Percentiles rank a stretch among this genome's conserved stretches.
Evolutionary conservation across 208 protist genomes (phyloP).

Genomic region (Leishmania aethiopica): DNA sequence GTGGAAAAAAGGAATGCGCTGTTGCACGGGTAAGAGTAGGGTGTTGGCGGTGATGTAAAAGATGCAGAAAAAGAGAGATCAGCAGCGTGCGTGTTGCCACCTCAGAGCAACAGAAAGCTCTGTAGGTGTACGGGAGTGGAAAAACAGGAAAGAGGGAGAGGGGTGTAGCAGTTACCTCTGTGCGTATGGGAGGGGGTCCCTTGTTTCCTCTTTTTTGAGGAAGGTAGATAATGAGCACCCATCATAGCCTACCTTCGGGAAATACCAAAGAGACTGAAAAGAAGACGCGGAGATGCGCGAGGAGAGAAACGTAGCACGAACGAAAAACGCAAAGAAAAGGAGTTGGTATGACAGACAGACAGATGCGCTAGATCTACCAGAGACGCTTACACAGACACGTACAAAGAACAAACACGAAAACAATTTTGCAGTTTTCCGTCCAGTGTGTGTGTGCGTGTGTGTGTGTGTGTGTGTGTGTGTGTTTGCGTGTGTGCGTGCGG

Average conservation of each 20-base stretch:
- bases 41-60: not conserved
- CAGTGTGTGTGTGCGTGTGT: not conserved
- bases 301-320: not conserved
- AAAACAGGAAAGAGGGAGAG: conserved; percentile 1
- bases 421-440: not conserved
- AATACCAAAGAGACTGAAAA: not conserved
- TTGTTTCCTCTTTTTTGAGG: not conserved
- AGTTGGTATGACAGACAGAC: not conserved
- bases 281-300: not conserved
- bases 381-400: not conserved
- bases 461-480: not conserved
- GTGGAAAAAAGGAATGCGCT: conserved; percentile 8
- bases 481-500: too few species aligned
- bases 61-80: not conserved
- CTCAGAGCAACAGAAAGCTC: not conserved
- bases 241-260: not conserved
- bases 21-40: not conserved
- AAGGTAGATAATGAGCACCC: not conserved
- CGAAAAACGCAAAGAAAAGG: not conserved
- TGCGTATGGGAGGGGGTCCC: not conserved
- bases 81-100: not conserved
- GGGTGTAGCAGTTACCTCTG: not conserved
- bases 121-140: not conserved
- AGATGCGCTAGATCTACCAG: not conserved
- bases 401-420: not conserved